Percentiles rank a stretch among this genome's conserved stretches.
Conservation (phyloP, 805 yeast species). For the Saccharomycopsis guyanensis region DNA sequence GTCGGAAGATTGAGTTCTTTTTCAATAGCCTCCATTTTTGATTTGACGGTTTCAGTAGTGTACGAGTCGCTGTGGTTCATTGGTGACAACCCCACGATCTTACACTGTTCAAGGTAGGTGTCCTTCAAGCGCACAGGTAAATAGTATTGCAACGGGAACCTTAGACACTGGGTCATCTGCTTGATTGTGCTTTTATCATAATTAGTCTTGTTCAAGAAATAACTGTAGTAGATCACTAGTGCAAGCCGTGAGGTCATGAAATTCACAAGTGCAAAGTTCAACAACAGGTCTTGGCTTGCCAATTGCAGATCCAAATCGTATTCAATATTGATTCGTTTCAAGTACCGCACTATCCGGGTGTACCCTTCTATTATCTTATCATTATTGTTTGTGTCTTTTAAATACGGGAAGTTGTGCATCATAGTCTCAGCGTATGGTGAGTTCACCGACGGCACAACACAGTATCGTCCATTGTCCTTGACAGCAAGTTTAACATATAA, state of each 20-base stretch:
- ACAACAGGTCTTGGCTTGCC: constrained; percentile 2
- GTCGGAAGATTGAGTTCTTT: constrained; percentile 15
- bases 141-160: constrained; percentile 71
- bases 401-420: constrained; percentile 14
- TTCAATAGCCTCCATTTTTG: constrained; percentile 10
- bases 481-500: constrained; percentile 10
- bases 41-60: constrained; percentile 1
- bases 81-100: not conserved
- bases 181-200: constrained; percentile 55
- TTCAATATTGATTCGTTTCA: constrained; percentile 5
- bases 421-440: constrained; percentile 3
- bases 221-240: constrained; percentile 9
- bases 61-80: not conserved
- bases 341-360: constrained; percentile 5
- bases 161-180: constrained; percentile 43
- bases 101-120: not conserved
- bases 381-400: constrained; percentile 8
- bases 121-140: constrained; percentile 37
- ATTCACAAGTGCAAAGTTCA: constrained; percentile 6
- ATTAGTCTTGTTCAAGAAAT: constrained; percentile 45
- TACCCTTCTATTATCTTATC: constrained; percentile 13
- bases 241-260: constrained; percentile 11
- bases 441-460: constrained; percentile 6
- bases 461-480: not conserved
- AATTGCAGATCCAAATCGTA: constrained; percentile 6